A percentile compares a stretch with the other conserved stretches of the same genome.
These are phyloP conservation scores for Tulasnella sp. DNA, from an alignment of 768 basidiomycete species.

Conservation along the genomic window DNA sequence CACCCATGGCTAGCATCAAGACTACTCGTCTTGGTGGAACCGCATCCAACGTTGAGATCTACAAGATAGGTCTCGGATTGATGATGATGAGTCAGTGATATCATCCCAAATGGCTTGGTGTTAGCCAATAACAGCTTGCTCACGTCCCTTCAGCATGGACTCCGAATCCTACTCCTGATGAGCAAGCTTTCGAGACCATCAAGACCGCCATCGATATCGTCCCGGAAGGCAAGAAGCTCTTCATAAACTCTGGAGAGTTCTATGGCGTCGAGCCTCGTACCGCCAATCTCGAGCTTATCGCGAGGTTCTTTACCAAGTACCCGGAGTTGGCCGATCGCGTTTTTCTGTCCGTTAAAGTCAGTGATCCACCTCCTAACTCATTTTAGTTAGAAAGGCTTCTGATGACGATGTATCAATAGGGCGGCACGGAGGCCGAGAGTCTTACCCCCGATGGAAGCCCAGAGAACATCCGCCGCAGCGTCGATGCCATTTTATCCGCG, in stretches of 20 bases:
- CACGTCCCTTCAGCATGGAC: conserved; percentile 29
- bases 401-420: background rate
- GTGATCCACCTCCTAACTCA: background rate
- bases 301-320: conserved; percentile 29
- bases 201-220: conserved; percentile 38
- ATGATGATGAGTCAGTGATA: conserved; percentile 2
- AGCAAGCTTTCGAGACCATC: conserved; percentile 50
- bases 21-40: background rate
- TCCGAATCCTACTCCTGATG: conserved; percentile 38
- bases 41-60: conserved; percentile 1
- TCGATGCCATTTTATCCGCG: conserved; percentile 34
- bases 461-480: conserved; percentile 39
- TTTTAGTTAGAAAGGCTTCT: background rate
- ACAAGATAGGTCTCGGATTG: background rate
- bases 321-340: conserved; percentile 27
- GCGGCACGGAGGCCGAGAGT: background rate
- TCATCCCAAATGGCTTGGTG: background rate
- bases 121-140: too few species aligned
- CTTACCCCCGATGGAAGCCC: background rate
- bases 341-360: conserved; percentile 33
- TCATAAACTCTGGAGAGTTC: conserved; percentile 40
- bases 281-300: conserved; percentile 30
- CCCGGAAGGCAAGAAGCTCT: conserved; percentile 35
- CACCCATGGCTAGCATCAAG: too few species aligned
- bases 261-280: conserved; percentile 26